phyloP scores from a whole-genome alignment of 805 yeast genomes.

The Kurtzmaniella cleridarum region DNA sequence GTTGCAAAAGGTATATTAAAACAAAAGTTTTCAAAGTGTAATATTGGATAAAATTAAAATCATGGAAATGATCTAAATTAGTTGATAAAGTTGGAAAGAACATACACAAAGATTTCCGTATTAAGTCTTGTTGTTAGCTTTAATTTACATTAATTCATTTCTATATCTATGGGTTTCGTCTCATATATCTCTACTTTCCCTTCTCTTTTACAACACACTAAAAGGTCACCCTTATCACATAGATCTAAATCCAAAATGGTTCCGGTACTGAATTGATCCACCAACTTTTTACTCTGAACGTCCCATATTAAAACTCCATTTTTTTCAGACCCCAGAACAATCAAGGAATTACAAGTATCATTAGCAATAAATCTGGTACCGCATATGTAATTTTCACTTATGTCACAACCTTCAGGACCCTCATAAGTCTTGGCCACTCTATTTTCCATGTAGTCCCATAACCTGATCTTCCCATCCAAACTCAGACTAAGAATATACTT shows the following conservation, averaged over 20 bases:
- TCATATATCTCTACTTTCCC: slow-evolving; percentile 19
- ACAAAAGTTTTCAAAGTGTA: no score
- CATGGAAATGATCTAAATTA: no score
- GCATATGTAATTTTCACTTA: slow-evolving; percentile 51
- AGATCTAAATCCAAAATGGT: slow-evolving; percentile 41
- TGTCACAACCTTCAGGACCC: slow-evolving; percentile 22
- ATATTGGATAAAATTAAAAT: no score
- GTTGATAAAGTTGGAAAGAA: no score
- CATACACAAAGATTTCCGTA: no score
- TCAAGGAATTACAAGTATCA: slow-evolving; percentile 25
- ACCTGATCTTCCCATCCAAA: slow-evolving; percentile 68
- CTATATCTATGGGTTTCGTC: slow-evolving; percentile 7
- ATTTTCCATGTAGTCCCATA: slow-evolving; percentile 86
- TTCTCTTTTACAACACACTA: slow-evolving; percentile 24
- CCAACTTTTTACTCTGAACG: slow-evolving; percentile 52
- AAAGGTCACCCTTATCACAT: slow-evolving; percentile 27
- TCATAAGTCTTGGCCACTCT: slow-evolving; percentile 70
- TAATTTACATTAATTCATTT: no score
- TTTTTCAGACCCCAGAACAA: slow-evolving; percentile 58
- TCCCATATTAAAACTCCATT: slow-evolving; percentile 61
- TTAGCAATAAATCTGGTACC: slow-evolving; percentile 45
- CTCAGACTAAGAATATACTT: slow-evolving; percentile 72
- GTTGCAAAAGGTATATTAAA: no score
- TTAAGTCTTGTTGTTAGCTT: no score
- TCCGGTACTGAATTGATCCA: slow-evolving; percentile 17